Percentiles rank a stretch among this genome's conserved stretches.
Conservation (phyloP, 805 yeast species). For the Ogataea chonburiensis region DNA sequence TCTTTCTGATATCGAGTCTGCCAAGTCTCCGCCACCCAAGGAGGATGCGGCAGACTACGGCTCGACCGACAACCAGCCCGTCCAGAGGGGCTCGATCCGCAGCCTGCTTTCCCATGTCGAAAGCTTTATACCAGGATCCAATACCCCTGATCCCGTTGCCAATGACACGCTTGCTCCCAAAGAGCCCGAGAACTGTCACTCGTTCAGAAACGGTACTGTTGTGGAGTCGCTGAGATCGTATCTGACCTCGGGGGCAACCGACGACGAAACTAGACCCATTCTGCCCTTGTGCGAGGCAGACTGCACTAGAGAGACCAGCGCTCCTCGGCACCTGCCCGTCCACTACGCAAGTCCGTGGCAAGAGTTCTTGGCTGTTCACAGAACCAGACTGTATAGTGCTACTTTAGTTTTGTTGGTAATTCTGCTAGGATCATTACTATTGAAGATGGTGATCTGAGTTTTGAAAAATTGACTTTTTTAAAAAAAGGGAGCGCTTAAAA, state of each 20-base stretch:
- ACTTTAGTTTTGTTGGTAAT: not conserved
- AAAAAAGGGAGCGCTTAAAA: slow-evolving; percentile 9
- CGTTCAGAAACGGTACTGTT: slow-evolving; percentile 13
- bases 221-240: slow-evolving; percentile 18
- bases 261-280: slow-evolving; percentile 14
- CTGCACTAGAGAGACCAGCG: slow-evolving; percentile 1
- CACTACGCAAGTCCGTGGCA: not conserved
- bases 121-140: slow-evolving; percentile 9
- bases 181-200: slow-evolving; percentile 6
- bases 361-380: slow-evolving; percentile 2
- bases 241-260: slow-evolving; percentile 14
- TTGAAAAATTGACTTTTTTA: slow-evolving; percentile 1
- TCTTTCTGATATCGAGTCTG: slow-evolving; percentile 12
- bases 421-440: slow-evolving; percentile 1
- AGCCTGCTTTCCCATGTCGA: slow-evolving; percentile 15
- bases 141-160: slow-evolving; percentile 3
- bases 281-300: slow-evolving; percentile 15
- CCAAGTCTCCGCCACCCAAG: slow-evolving; percentile 1
- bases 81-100: slow-evolving; percentile 12
- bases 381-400: slow-evolving; percentile 2
- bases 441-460: slow-evolving; percentile 1
- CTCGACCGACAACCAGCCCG: slow-evolving; percentile 1
- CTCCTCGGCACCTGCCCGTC: slow-evolving; percentile 3
- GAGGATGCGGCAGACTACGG: slow-evolving; percentile 8
- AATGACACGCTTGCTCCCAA: slow-evolving; percentile 1